Conservation (phyloP, 228 moss, liverwort and hornwort genomes). For the Sphagnum magellanicum region DNA sequence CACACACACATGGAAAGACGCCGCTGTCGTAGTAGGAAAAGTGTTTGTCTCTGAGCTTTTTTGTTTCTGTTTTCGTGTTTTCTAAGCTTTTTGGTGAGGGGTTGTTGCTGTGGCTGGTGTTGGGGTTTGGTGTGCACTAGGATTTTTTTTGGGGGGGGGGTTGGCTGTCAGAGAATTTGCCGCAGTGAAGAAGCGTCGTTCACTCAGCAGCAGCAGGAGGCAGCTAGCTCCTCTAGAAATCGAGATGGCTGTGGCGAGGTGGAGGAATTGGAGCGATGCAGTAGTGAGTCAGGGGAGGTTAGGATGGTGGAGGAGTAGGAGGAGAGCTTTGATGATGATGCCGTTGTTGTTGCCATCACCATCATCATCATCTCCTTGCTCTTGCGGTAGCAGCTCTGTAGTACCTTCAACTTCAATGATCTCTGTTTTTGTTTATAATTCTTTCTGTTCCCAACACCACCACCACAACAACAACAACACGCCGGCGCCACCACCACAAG, state of each 20-base stretch:
- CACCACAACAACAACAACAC: conserved; percentile 10
- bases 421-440: conserved; percentile 26
- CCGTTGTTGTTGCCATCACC: background rate
- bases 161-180: too few species aligned
- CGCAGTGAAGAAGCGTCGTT: too few species aligned
- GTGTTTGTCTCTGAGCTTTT: too few species aligned
- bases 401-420: conserved; percentile 13
- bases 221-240: background rate
- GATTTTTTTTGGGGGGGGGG: too few species aligned
- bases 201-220: too few species aligned
- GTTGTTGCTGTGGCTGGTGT: too few species aligned
- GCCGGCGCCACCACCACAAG: conserved; percentile 23
- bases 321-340: conserved; percentile 19
- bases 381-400: conserved; percentile 16
- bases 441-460: conserved; percentile 17
- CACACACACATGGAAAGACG: too few species aligned
- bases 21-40: too few species aligned
- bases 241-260: conserved; percentile 64
- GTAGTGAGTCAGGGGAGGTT: conserved; percentile 33
- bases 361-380: conserved; percentile 4
- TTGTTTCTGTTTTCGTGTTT: too few species aligned
- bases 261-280: conserved; percentile 62
- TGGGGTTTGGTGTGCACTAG: too few species aligned
- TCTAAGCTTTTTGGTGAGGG: too few species aligned
- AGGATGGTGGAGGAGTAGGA: conserved; percentile 2